These are phyloP conservation scores for Guyanaporus albipodus DNA, from an alignment of 768 basidiomycete genomes.

Conservation along the genomic window DNA sequence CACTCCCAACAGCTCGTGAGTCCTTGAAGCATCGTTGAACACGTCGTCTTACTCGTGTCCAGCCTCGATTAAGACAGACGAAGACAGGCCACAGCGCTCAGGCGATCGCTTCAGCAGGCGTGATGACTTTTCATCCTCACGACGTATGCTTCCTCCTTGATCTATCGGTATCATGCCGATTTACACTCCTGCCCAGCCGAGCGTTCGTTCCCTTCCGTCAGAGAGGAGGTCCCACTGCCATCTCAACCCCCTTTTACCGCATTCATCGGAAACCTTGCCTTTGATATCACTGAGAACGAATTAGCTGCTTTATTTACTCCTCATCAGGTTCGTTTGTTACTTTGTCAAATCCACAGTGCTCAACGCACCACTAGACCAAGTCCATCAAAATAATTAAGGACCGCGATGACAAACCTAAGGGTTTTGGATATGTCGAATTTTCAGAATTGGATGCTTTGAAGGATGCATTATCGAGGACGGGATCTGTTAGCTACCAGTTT, in stretches of 20 bases:
- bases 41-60: conserved; percentile 17
- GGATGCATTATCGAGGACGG: conserved; percentile 70
- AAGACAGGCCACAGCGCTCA: conserved; percentile 47
- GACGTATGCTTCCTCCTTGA: conserved; percentile 45
- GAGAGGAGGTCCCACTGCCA: conserved; percentile 95
- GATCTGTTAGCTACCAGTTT: conserved; percentile 49
- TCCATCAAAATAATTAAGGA: conserved; percentile 92
- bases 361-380: conserved; percentile 49
- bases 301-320: conserved; percentile 76
- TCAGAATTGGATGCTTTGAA: conserved; percentile 82
- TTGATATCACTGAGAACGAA: conserved; percentile 84
- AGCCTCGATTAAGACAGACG: conserved; percentile 72
- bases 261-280: conserved; percentile 94
- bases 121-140: conserved; percentile 62
- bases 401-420: conserved; percentile 91
- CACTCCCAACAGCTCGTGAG: conserved; percentile 91
- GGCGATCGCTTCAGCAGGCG: conserved; percentile 54
- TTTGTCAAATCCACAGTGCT: not conserved
- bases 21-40: conserved; percentile 16
- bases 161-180: conserved; percentile 8
- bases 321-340: conserved; percentile 44
- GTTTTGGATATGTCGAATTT: conserved; percentile 98
- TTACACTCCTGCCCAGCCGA: conserved; percentile 40
- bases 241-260: conserved; percentile 92
- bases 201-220: conserved; percentile 53